A percentile compares a stretch with the other conserved stretches of the same genome.
Conservation (phyloP, 345 rosid species). For the Noccaea caerulescens region DNA sequence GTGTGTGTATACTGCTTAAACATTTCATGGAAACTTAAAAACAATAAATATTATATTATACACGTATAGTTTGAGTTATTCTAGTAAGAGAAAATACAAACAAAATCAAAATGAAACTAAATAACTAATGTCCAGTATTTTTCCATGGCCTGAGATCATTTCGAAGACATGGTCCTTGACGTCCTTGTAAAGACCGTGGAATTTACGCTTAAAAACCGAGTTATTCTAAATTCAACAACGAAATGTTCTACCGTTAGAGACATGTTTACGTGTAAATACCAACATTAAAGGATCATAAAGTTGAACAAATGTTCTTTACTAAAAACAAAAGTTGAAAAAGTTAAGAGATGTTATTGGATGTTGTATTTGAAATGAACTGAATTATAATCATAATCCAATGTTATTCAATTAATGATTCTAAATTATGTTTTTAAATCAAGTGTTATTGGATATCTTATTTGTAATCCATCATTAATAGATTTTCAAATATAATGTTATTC, state of each 20-base stretch:
- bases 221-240: not conserved
- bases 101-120: not conserved
- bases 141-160: not conserved
- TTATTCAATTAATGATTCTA: too few species aligned
- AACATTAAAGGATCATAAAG: too few species aligned
- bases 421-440: too few species aligned
- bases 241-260: constrained; percentile 24
- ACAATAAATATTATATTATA: not conserved
- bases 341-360: too few species aligned
- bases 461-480: too few species aligned
- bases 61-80: not conserved
- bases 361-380: too few species aligned
- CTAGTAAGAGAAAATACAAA: not conserved
- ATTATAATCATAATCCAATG: too few species aligned
- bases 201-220: constrained; percentile 10
- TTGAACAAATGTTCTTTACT: too few species aligned
- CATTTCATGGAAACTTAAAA: constrained; percentile 25
- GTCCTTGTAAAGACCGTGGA: constrained; percentile 4
- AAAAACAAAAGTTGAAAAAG: not conserved
- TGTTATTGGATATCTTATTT: too few species aligned
- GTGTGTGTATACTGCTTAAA: constrained; percentile 4
- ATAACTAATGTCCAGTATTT: not conserved
- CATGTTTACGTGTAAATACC: constrained; percentile 28
- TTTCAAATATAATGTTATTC: too few species aligned
- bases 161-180: not conserved